These are phyloP conservation scores for Cryoendolithus antarcticus DNA, from an alignment of 2,329 filamentous ascomycete genomes.

Conservation along the genomic window DNA sequence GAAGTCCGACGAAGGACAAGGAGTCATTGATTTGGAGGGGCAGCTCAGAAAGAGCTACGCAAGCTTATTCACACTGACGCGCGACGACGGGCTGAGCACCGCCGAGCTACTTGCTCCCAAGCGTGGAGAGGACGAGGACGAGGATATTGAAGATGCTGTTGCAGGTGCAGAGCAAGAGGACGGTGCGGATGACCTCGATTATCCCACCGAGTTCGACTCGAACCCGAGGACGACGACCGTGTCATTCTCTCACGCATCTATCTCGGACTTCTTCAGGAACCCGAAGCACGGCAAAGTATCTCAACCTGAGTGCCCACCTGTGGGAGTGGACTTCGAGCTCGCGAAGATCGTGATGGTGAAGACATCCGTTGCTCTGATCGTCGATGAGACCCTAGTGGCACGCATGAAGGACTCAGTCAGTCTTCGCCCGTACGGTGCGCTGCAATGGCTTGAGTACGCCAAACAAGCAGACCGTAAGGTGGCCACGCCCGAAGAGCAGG, in stretches of 20 bases:
- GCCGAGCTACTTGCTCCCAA: conserved; percentile 4
- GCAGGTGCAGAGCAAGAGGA: conserved; percentile 2
- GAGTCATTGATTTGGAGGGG: conserved; percentile 26
- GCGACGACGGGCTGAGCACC: conserved; percentile 5
- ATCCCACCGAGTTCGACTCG: conserved; percentile 4
- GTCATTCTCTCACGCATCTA: conserved; percentile 5
- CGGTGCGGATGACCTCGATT: conserved; percentile 2
- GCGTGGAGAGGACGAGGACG: conserved; percentile 1
- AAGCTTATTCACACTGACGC: conserved; percentile 28
- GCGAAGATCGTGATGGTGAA: conserved; percentile 1
- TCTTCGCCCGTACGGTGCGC: background rate
- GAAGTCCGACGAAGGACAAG: conserved; percentile 28
- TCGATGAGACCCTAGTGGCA: conserved; percentile 1
- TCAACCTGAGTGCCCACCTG: background rate
- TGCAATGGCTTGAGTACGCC: background rate
- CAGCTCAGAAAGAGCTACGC: conserved; percentile 33
- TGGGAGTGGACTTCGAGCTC: conserved; percentile 1
- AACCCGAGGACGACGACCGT: conserved; percentile 5
- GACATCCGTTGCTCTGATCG: background rate
- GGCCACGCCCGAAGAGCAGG: background rate
- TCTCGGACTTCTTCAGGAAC: conserved; percentile 6
- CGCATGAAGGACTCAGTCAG: conserved; percentile 1
- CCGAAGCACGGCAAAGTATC: conserved; percentile 3
- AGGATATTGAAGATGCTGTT: conserved; percentile 1
- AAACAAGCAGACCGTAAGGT: background rate